These are phyloP conservation scores for Eucalyptus polyanthemos DNA, from an alignment of 345 rosid genomes.

Conservation along the genomic window DNA sequence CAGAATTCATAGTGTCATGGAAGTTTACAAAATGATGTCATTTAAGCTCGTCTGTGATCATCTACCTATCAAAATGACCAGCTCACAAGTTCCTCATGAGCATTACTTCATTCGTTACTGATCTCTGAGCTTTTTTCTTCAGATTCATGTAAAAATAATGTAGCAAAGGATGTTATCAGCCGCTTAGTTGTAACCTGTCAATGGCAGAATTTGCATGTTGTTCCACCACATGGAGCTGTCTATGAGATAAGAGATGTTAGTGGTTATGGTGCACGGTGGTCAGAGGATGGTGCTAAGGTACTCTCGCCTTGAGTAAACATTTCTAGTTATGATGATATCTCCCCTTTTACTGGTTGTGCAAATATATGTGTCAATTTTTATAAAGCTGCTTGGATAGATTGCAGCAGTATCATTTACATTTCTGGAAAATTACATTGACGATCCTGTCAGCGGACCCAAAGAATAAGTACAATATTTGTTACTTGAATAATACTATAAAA, in stretches of 20 bases:
- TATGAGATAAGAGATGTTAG: constrained; percentile 54
- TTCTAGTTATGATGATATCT: not conserved
- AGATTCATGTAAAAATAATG: constrained; percentile 48
- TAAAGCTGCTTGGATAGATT: not conserved
- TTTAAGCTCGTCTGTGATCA: not conserved
- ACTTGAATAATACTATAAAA: not conserved
- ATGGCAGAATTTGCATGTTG: constrained; percentile 61
- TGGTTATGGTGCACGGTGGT: constrained; percentile 78
- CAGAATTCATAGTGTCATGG: not conserved
- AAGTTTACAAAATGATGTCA: not conserved
- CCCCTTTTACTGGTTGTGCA: not conserved
- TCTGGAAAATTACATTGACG: not conserved
- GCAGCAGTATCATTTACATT: not conserved
- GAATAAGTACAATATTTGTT: not conserved
- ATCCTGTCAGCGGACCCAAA: not conserved
- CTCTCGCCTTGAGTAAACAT: not conserved
- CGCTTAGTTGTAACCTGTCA: constrained; percentile 26
- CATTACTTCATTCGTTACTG: not conserved
- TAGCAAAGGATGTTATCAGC: constrained; percentile 34
- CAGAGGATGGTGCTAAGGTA: constrained; percentile 67
- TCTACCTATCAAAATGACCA: not conserved
- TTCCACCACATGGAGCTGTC: constrained; percentile 55
- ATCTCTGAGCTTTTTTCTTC: not conserved
- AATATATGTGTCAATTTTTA: not conserved
- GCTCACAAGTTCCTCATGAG: not conserved